Evolutionary conservation across 805 yeast genomes (phyloP), one percentile per base, ranked within the genome.

Genomic region (Zygotorulaspora florentina): DNA sequence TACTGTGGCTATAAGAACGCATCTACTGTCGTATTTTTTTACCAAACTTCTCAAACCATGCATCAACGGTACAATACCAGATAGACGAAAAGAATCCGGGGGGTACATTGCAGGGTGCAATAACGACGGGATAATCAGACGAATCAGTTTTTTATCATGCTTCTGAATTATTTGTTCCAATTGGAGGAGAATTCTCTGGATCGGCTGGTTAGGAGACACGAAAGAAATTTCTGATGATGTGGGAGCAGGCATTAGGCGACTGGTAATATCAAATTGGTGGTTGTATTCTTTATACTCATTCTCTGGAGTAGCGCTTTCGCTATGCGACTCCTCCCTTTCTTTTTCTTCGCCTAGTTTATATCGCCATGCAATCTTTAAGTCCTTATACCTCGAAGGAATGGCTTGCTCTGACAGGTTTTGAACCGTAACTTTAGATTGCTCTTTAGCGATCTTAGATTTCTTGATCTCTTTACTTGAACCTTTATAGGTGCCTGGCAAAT

Each of bases 341-440:
- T 35, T 30, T 36, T 65, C 67, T 40, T 70, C 69, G 18, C 70
- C 71, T 43, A 72, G 66, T 0, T 91, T 93, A 59, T 90, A 90
- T 57, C 97, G 77, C 98, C 98, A 90, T 1, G 98, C 97, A 54
- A 90, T 90, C 60, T 83, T 86, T 74, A 90, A 69, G 52, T 83
- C 87, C 5, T 67, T 50, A 38, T 54, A 51, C 45, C 63, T 55
- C 13, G 56, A 42, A 35, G 61, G 54, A 18, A 53, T 43, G 23
- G 57, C 50, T 45, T 53, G 50, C 28, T 75, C 77, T 2, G 79
- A 65, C 56, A 84, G 59, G 58, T 86, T 86, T 26, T 83, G 78
- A 2, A 85, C 91, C 46, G 86, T 80, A 5, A 87, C 59, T 55
- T 81, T 79, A 10, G 78, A 69, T 57, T 84, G 84, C 48, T 82